Evolutionary conservation across 1,284 basidiomycete species (phyloP).

Genomic region (Papiliotrema flavescens): DNA sequence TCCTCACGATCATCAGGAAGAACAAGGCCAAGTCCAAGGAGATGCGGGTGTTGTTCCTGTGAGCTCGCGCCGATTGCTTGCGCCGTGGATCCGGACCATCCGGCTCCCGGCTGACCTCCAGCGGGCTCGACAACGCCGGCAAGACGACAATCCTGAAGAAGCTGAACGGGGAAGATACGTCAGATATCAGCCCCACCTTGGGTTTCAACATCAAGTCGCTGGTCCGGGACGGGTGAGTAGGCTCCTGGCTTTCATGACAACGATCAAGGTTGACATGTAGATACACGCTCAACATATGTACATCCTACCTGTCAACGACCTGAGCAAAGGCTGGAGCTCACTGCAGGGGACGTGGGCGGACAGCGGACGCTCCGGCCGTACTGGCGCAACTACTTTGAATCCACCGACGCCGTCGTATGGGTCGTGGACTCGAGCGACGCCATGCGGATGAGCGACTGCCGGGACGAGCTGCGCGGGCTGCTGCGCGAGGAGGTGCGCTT

Average conservation of each 20-base stretch:
- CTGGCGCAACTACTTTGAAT: conserved; percentile 99
- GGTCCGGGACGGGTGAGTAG: conserved; percentile 73
- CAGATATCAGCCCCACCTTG: conserved; percentile 83
- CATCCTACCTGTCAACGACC: conserved; percentile 30
- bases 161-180: conserved; percentile 85
- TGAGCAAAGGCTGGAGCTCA: no score
- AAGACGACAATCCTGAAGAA: conserved; percentile 98
- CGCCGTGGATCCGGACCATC: neutral
- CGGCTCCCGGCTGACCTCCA: conserved; percentile 40
- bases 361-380: conserved; percentile 93
- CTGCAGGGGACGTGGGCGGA: conserved; percentile 92
- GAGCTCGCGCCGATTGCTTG: conserved; percentile 43
- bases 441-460: conserved; percentile 84
- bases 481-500: conserved; percentile 84
- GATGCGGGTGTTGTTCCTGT: conserved; percentile 95
- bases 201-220: conserved; percentile 99
- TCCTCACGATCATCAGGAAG: conserved; percentile 96
- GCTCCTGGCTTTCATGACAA: conserved; percentile 4
- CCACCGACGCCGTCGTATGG: conserved; percentile 97
- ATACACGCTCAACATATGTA: conserved; percentile 91
- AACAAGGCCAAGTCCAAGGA: conserved; percentile 91
- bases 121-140: conserved; percentile 97
- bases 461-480: conserved; percentile 76
- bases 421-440: conserved; percentile 94
- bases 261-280: conserved; percentile 47